A percentile compares a stretch with the other conserved stretches of the same genome.
phyloP scores from a whole-genome alignment of 345 rosid species.

The Boechera retrofracta region DNA sequence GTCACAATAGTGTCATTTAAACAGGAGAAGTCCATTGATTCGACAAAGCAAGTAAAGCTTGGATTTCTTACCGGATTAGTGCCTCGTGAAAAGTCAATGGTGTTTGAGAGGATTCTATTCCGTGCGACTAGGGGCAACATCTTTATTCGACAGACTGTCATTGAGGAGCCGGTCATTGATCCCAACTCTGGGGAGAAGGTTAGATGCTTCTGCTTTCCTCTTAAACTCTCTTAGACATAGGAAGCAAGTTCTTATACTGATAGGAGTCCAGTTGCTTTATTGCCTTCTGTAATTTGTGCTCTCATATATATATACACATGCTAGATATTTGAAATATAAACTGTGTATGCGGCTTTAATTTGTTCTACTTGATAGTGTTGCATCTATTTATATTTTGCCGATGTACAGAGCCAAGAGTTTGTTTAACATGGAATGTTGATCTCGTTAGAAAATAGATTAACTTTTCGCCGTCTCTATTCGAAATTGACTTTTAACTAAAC shows the following conservation, averaged over 20 bases:
- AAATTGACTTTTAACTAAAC: conserved; percentile 36
- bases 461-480: conserved; percentile 8
- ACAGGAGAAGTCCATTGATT: conserved; percentile 69
- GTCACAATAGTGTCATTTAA: conserved; percentile 30
- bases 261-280: conserved; percentile 2
- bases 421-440: conserved; percentile 7
- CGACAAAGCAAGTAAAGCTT: conserved; percentile 85
- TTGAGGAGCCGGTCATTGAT: conserved; percentile 77
- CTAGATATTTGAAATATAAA: conserved; percentile 4
- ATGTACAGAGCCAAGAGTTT: conserved; percentile 11
- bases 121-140: conserved; percentile 98
- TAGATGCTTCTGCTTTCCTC: conserved; percentile 26
- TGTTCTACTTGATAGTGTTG: conserved; percentile 1
- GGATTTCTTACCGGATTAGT: conserved; percentile 91
- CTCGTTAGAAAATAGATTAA: neutral
- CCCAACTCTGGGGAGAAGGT: conserved; percentile 95
- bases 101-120: conserved; percentile 93
- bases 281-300: conserved; percentile 24
- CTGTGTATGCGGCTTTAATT: neutral
- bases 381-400: neutral
- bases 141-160: conserved; percentile 61
- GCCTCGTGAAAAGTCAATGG: conserved; percentile 85
- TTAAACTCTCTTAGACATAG: conserved; percentile 20
- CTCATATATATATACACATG: conserved; percentile 22
- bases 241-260: neutral